Evolutionary conservation across 1,284 basidiomycete species (phyloP).

Genomic region (Ustilago lituana): DNA sequence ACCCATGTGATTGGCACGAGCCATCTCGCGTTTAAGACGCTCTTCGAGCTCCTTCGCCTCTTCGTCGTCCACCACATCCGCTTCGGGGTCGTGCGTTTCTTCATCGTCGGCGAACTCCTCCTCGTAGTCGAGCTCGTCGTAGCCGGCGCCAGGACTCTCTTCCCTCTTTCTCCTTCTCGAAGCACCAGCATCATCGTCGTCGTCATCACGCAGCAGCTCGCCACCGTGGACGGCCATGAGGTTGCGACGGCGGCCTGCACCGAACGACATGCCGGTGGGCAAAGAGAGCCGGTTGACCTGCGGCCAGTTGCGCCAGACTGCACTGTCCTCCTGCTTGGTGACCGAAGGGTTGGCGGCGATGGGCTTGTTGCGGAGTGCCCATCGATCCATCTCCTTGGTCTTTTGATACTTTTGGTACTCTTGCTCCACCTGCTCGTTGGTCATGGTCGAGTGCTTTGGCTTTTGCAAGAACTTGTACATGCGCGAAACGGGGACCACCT

Average conservation of each 20-base stretch:
- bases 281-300: constrained; percentile 40
- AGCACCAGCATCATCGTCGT: constrained; percentile 39
- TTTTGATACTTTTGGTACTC: constrained; percentile 54
- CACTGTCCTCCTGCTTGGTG: constrained; percentile 37
- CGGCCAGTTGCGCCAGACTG: constrained; percentile 44
- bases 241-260: constrained; percentile 46
- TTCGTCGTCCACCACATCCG: constrained; percentile 55
- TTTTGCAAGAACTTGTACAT: constrained; percentile 66
- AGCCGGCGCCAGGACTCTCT: constrained; percentile 43
- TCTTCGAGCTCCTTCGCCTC: constrained; percentile 65
- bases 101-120: constrained; percentile 67
- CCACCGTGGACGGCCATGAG: constrained; percentile 53
- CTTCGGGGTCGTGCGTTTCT: constrained; percentile 48
- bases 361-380: constrained; percentile 47
- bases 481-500: constrained; percentile 61
- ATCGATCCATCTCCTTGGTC: constrained; percentile 52
- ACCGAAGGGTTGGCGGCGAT: constrained; percentile 19
- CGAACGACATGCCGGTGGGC: constrained; percentile 45
- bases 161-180: constrained; percentile 32
- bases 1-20: constrained; percentile 57
- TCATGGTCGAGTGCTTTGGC: constrained; percentile 53
- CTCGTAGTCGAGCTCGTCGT: constrained; percentile 64
- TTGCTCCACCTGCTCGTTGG: constrained; percentile 57
- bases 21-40: constrained; percentile 65
- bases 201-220: constrained; percentile 45